These are phyloP conservation scores for Globomyces pollinis-pini DNA, from an alignment of 192 early-diverging fungal genomes.

Conservation along the genomic window DNA sequence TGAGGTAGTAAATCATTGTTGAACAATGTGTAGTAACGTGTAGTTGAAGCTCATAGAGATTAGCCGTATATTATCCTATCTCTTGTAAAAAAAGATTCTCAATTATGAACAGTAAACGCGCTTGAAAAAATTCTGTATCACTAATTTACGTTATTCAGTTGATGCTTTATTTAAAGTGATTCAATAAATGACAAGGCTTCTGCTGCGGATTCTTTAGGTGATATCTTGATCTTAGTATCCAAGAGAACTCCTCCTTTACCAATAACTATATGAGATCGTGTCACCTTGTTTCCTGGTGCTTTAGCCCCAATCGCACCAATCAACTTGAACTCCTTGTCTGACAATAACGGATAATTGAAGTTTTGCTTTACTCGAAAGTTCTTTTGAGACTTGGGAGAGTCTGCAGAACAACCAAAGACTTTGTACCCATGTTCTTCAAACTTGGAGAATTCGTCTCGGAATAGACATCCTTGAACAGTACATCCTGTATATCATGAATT, in stretches of 20 bases:
- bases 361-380: slow-evolving; percentile 24
- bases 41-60: no score
- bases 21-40: no score
- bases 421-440: slow-evolving; percentile 23
- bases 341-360: slow-evolving; percentile 20
- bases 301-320: slow-evolving; percentile 16
- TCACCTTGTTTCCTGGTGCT: slow-evolving; percentile 9
- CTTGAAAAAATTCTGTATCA: neutral
- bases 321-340: slow-evolving; percentile 4
- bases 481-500: no score
- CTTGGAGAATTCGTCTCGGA: slow-evolving; percentile 18
- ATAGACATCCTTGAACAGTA: slow-evolving; percentile 28
- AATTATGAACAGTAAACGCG: neutral
- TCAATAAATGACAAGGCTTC: slow-evolving; percentile 20
- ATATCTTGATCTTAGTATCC: slow-evolving; percentile 10
- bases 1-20: no score
- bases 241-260: slow-evolving; percentile 24
- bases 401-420: slow-evolving; percentile 24
- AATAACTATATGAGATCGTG: slow-evolving; percentile 23
- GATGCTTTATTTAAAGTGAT: neutral
- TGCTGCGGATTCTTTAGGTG: slow-evolving; percentile 9
- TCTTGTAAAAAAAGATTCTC: no score
- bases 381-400: slow-evolving; percentile 11
- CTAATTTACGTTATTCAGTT: neutral
- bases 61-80: no score